These are phyloP conservation scores for Vinca minor DNA, from an alignment of 257 asterid genomes.

Conservation along the genomic window DNA sequence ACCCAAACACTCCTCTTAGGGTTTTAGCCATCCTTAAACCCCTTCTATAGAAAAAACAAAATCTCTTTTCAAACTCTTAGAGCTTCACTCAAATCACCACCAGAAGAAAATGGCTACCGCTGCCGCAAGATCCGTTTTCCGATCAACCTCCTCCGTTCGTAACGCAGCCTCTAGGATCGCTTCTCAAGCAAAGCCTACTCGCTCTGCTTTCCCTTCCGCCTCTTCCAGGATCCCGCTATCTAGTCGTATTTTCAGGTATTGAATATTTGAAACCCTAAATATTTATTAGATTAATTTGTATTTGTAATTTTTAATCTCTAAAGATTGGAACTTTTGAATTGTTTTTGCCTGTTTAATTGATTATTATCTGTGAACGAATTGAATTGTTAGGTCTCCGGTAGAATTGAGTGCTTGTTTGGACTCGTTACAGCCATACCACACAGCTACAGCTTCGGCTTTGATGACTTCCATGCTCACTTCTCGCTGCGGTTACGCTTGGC, in stretches of 20 bases:
- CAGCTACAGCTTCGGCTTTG: conserved; percentile 88
- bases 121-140: conserved; percentile 65
- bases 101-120: conserved; percentile 42
- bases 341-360: neutral
- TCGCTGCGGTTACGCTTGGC: conserved; percentile 68
- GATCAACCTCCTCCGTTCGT: conserved; percentile 57
- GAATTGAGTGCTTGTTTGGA: conserved; percentile 82
- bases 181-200: conserved; percentile 54
- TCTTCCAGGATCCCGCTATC: conserved; percentile 47
- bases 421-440: conserved; percentile 76
- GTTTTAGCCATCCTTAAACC: conserved; percentile 13
- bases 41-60: neutral
- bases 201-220: conserved; percentile 45
- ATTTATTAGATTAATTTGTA: neutral
- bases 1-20: conserved; percentile 11
- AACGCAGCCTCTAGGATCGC: conserved; percentile 48
- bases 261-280: no score
- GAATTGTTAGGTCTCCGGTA: conserved; percentile 50
- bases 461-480: conserved; percentile 95
- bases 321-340: neutral
- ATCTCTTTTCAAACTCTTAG: neutral
- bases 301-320: neutral
- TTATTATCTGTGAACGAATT: conserved; percentile 1
- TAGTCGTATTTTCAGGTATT: conserved; percentile 62
- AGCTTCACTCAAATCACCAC: neutral